A percentile compares a stretch with the other conserved stretches of the same genome.
These are phyloP conservation scores for Plasmodium ovale DNA, from an alignment of 169 alveolate species.

Conservation along the genomic window DNA sequence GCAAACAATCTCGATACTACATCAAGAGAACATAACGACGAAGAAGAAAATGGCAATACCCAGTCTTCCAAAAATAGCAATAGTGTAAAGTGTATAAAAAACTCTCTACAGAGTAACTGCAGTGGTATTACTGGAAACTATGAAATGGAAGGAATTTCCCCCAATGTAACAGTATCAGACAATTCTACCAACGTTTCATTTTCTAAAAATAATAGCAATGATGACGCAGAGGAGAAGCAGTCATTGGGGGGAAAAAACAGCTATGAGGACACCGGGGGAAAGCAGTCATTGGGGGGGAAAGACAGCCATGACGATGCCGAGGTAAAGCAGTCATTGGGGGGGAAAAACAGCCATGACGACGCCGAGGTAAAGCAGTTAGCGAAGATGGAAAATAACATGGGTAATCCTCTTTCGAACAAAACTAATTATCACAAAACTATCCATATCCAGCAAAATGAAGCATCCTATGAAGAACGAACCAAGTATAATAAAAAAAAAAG, in stretches of 20 bases:
- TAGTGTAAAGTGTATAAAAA: background rate
- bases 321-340: no score
- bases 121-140: conserved; percentile 4
- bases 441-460: background rate
- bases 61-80: background rate
- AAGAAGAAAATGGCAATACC: background rate
- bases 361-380: background rate
- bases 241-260: no score
- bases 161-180: conserved; percentile 3
- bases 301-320: no score
- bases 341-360: no score
- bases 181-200: background rate
- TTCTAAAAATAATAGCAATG: conserved; percentile 6
- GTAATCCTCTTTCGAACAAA: conserved; percentile 1
- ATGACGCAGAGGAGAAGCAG: no score
- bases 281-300: no score
- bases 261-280: no score
- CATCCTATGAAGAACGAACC: conserved; percentile 43
- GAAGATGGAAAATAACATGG: background rate
- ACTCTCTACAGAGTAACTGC: background rate
- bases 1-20: background rate
- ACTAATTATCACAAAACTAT: background rate
- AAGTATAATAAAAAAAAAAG: conserved; percentile 63
- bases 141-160: background rate
- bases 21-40: background rate